Evolutionary conservation across 768 basidiomycete genomes (phyloP).

Genomic region (Lentinula raphanica): DNA sequence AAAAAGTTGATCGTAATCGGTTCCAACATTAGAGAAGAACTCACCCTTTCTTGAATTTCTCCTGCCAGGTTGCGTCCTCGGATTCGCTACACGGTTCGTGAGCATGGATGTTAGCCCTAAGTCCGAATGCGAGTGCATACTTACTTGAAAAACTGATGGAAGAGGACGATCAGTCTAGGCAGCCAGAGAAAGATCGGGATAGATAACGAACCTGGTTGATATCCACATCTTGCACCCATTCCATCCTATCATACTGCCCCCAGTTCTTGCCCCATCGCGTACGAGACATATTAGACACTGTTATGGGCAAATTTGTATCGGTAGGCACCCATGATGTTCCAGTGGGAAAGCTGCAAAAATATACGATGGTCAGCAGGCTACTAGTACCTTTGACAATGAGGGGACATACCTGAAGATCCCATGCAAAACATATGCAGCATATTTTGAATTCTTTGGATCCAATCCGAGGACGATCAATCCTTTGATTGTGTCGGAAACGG

Average conservation of each 20-base stretch:
- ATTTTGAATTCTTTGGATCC: constrained; percentile 13
- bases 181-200: background rate
- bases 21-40: background rate
- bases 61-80: constrained; percentile 14
- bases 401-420: constrained; percentile 13
- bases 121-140: background rate
- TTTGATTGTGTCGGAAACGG: constrained; percentile 14
- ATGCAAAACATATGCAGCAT: constrained; percentile 20
- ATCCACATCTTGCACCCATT: constrained; percentile 17
- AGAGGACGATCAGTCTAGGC: background rate
- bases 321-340: constrained; percentile 17
- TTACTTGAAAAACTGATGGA: constrained; percentile 11
- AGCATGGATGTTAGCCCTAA: background rate
- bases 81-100: background rate
- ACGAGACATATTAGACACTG: constrained; percentile 13
- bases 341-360: constrained; percentile 14
- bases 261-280: constrained; percentile 22
- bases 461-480: constrained; percentile 20
- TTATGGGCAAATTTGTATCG: constrained; percentile 17
- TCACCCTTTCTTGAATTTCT: constrained; percentile 15
- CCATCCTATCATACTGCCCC: constrained; percentile 19
- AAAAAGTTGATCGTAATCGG: background rate
- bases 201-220: constrained; percentile 9
- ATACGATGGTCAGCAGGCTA: background rate
- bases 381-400: background rate